Evolutionary conservation across 306 rosid genomes (phyloP), one percentile per base, ranked within the genome.

Genomic region (Fragaria nilgerrensis): DNA sequence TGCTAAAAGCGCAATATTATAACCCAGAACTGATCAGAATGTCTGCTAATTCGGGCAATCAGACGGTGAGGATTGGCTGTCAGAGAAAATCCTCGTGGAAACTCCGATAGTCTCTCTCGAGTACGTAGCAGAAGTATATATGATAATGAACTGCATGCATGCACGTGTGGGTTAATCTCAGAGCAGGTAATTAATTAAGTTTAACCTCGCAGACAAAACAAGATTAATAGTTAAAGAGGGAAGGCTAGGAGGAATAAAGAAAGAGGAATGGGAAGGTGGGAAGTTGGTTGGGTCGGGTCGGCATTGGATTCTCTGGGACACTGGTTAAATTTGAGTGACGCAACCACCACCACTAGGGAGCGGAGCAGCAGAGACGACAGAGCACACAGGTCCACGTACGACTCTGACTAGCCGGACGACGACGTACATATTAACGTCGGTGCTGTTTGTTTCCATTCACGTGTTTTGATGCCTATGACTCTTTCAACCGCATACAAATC

Each of bases 281-380:
- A 16, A 45, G 68, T 49, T 59, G 65, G 43, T 16, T 0, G 39
- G 43, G 39, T 5, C 68, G 39, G 8, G 29, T 5, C 23, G 14
- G 81, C 89, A 83, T 89, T 43, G 88, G 93, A 89, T 89, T 45
- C 89, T 69, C 45, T 43, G 45, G 45, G 12, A 43, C 45, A 43
- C 85, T 83, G 85, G 44, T 9, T 22, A 27, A 44, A 62, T 62
- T 59, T 62, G 16, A 62, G 52, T 63, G 71, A 75, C 48, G 70
- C 70, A 27, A 47, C 77, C 15, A 56, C 77, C 15, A 56, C 68
- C 53, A 16, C 52, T 47, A 14, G n/a, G 55, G n/a, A 11, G 4
- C 11, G 48, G 48, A 15, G 6, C 0, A 10, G 16, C 52, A 14
- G 52, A 14, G 52, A 14, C 13, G 16, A 11, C 50, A 45, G 50